Conservation (phyloP, 176 grass and related monocot species). For the Oropetium thomaeum region DNA sequence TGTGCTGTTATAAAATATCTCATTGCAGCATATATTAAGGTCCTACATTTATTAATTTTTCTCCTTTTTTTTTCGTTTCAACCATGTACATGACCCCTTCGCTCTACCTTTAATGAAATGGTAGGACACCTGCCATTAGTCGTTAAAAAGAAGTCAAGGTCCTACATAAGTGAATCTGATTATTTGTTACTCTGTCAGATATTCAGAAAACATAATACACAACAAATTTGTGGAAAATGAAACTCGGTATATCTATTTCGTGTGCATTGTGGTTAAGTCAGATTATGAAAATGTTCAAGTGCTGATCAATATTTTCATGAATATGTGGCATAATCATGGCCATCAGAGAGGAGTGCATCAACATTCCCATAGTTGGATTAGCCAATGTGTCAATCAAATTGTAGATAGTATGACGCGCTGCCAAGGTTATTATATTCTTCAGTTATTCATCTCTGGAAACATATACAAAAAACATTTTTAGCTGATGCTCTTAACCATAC, state of each 20-base stretch:
- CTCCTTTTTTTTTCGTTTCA: neutral
- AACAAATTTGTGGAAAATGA: neutral
- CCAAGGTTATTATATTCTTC: neutral
- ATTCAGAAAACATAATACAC: neutral
- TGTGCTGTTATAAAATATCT: neutral
- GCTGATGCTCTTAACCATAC: neutral
- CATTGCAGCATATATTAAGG: neutral
- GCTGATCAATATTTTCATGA: no score
- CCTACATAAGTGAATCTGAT: neutral
- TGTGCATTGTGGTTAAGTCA: neutral
- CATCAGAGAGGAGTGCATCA: no score
- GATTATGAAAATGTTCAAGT: no score
- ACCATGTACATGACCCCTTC: no score
- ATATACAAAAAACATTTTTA: neutral
- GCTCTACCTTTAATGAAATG: no score
- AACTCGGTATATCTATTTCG: neutral
- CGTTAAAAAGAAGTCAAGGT: no score
- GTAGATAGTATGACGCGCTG: neutral
- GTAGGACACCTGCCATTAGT: no score
- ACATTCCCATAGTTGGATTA: no score
- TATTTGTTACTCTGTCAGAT: neutral
- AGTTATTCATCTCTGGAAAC: neutral
- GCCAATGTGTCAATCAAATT: neutral
- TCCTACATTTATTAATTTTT: neutral
- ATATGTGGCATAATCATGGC: no score